Conservation (phyloP, 257 asterid genomes). For the Vinca minor region DNA sequence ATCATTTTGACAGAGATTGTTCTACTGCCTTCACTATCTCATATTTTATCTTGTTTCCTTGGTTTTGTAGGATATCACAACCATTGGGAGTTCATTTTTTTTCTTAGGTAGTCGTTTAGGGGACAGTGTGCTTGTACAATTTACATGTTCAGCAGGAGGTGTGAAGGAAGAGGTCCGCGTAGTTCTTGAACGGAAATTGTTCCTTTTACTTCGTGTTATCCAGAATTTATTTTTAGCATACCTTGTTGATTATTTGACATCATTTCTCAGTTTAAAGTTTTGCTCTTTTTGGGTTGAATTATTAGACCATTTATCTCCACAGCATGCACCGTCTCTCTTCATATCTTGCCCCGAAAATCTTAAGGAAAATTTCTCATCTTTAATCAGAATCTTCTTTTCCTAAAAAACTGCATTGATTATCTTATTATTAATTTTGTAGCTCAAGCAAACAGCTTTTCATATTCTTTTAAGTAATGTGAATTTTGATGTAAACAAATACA, state of each 20-base stretch:
- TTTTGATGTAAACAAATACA: neutral
- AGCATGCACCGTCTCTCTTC: neutral
- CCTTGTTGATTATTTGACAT: neutral
- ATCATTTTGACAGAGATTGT: slow-evolving; percentile 4
- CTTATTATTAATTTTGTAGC: too few species aligned
- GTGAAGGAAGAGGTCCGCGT: slow-evolving; percentile 73
- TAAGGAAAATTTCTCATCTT: neutral
- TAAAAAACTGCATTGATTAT: neutral
- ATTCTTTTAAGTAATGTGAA: neutral
- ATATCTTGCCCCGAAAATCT: neutral
- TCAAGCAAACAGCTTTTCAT: neutral
- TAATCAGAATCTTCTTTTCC: neutral
- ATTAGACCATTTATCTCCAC: neutral
- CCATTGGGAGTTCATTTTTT: slow-evolving; percentile 79
- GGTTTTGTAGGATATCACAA: slow-evolving; percentile 59
- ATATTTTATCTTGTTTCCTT: slow-evolving; percentile 6
- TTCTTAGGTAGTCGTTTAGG: slow-evolving; percentile 97
- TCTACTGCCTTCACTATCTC: slow-evolving; percentile 1
- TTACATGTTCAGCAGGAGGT: slow-evolving; percentile 74
- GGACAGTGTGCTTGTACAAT: slow-evolving; percentile 94
- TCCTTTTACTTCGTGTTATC: slow-evolving; percentile 14
- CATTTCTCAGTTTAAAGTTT: neutral
- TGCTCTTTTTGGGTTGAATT: neutral
- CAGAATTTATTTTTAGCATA: neutral
- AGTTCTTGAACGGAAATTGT: slow-evolving; percentile 15